Percentiles rank a stretch among this genome's conserved stretches.
Conservation (phyloP, 306 rosid genomes). For the Styphnolobium japonicum region DNA sequence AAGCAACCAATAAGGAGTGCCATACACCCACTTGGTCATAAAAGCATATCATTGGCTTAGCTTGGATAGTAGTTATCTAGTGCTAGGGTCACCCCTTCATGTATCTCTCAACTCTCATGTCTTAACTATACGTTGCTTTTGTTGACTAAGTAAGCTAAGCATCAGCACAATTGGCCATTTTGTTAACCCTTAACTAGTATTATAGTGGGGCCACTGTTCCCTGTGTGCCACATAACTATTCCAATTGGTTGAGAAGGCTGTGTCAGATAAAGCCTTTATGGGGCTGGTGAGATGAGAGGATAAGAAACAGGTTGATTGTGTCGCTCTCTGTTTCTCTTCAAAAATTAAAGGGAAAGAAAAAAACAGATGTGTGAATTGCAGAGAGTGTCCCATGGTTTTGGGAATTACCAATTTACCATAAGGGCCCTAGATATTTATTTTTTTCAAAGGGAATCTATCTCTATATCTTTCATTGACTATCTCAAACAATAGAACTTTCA, state of each 20-base stretch:
- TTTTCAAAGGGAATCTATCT: constrained; percentile 22
- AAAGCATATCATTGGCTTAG: background rate
- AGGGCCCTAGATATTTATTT: background rate
- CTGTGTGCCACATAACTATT: constrained; percentile 56
- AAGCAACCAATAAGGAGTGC: constrained; percentile 25
- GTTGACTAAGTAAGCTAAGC: constrained; percentile 39
- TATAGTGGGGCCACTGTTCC: constrained; percentile 23
- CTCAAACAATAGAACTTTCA: background rate
- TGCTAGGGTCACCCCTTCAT: background rate
- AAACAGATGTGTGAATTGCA: background rate
- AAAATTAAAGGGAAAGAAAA: background rate
- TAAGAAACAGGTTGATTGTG: background rate
- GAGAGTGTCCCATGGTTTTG: background rate
- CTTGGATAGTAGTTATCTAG: background rate
- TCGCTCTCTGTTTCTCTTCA: background rate
- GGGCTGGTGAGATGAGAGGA: background rate
- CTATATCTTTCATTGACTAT: background rate
- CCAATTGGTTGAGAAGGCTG: constrained; percentile 35
- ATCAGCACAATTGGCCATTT: constrained; percentile 13
- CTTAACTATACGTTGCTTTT: constrained; percentile 43
- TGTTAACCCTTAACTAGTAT: background rate
- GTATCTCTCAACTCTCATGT: background rate
- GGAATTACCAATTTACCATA: background rate
- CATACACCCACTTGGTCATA: constrained; percentile 30
- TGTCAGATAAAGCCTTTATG: constrained; percentile 6